Conservation (phyloP, 768 basidiomycete genomes). For the Auriscalpium microsporum region DNA sequence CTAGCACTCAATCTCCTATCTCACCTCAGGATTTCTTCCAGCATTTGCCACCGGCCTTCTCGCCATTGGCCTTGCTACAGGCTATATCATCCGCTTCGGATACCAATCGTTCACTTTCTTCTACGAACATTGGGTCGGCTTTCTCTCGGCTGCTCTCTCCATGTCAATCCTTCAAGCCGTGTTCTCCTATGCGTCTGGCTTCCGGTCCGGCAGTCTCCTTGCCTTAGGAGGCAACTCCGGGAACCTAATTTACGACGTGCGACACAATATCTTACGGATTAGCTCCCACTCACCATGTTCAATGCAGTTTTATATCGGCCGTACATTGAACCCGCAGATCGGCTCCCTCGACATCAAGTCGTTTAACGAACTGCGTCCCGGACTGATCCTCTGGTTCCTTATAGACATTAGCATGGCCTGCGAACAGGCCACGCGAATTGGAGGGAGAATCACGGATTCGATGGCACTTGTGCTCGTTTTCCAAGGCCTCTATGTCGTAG, state of each 20-base stretch:
- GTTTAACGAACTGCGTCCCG: slow-evolving; percentile 79
- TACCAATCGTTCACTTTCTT: slow-evolving; percentile 78
- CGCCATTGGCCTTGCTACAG: slow-evolving; percentile 62
- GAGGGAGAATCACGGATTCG: slow-evolving; percentile 75
- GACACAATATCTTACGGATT: slow-evolving; percentile 21
- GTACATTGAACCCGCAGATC: slow-evolving; percentile 84
- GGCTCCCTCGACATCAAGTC: slow-evolving; percentile 70
- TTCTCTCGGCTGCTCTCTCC: slow-evolving; percentile 71
- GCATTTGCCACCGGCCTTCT: slow-evolving; percentile 85
- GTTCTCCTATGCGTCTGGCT: slow-evolving; percentile 65
- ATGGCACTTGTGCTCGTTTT: slow-evolving; percentile 85
- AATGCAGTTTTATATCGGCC: slow-evolving; percentile 83
- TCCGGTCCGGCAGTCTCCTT: slow-evolving; percentile 59
- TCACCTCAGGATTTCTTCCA: slow-evolving; percentile 21
- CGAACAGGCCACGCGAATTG: slow-evolving; percentile 77
- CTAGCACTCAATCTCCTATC: too few species aligned
- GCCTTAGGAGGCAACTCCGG: slow-evolving; percentile 92
- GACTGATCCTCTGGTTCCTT: slow-evolving; percentile 86
- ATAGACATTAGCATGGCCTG: slow-evolving; percentile 88
- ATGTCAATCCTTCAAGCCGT: slow-evolving; percentile 73
- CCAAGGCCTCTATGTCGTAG: slow-evolving; percentile 81
- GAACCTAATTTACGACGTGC: slow-evolving; percentile 82
- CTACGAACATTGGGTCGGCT: slow-evolving; percentile 87
- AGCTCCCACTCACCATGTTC: neutral
- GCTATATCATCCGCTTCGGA: slow-evolving; percentile 66